Base-by-base conservation (phyloP, 768 basidiomycete species). In the Trametes villosa region DNA sequence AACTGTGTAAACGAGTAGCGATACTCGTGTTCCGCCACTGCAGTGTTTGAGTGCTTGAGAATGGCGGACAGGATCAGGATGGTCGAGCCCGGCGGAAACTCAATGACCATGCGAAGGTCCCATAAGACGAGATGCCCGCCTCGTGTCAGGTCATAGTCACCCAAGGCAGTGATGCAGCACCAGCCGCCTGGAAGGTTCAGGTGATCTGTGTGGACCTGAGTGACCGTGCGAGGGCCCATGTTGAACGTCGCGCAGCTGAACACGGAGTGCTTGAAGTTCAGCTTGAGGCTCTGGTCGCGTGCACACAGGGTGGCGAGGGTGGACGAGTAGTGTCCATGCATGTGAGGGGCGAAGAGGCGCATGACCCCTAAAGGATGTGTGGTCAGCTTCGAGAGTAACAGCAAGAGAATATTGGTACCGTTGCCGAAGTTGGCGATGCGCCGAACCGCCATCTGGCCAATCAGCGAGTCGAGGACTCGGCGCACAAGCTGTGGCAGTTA, bases 51-150 rank as follows among this genome's bases (percentile, higher is more conserved):
- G 33, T 63, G 59, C 6, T 6, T 2, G 15, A 48, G 5, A 2
- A 48, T 27, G 5, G 40, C 40, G n/a, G 40, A 41, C 15, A 17
- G 40, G 5, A 41, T 41, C 15, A 41, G n/a, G 15, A 75, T 68
- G 2, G 59, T 58, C 1, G 68, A 38, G 29, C 68, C 70, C n/a
- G 59, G 58, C 0, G 67, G 70, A 40, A 71, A 75, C 49, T 70
- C 68, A 9, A 71, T 52, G 1, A 73, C 47, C 0, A 75, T 55
- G 15, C 60, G 17, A 0, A 72, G 53, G 31, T 72, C 70, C 63
- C 68, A 71, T 0, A 78, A 42, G 0, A 77, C 56, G 1, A 78
- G 34, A 44, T 77, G 75, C 2, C 75, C 76, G 8, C 76, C 71
- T 24, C 47, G 66, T 3, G 4, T 66, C 2, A 48, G 64, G 48